phyloP scores from a whole-genome alignment of 495 filamentous ascomycete genomes.

The Penicillium nucicola region DNA sequence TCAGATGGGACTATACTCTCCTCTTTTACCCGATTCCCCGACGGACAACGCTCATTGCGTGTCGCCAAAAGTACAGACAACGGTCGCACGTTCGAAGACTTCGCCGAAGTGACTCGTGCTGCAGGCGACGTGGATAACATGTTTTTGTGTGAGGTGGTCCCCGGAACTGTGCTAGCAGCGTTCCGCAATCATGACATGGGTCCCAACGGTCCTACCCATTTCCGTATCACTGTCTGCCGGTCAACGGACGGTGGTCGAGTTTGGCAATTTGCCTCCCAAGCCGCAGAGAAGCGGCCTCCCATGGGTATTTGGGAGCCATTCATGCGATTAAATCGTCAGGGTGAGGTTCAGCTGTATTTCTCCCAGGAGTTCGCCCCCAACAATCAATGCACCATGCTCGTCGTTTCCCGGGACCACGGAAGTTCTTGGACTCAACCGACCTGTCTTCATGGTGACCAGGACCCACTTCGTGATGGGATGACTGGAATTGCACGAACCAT shows the following conservation, averaged over 20 bases:
- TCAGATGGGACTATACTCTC: conserved; percentile 40
- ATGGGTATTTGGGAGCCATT: conserved; percentile 63
- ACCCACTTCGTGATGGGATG: conserved; percentile 58
- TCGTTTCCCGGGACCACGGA: conserved; percentile 53
- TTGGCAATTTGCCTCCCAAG: conserved; percentile 56
- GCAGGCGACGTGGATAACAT: conserved; percentile 57
- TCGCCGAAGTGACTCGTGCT: conserved; percentile 36
- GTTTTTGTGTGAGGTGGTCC: conserved; percentile 51
- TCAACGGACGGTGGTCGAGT: conserved; percentile 50
- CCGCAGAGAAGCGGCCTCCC: conserved; percentile 38
- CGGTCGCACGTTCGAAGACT: conserved; percentile 32
- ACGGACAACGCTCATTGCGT: conserved; percentile 25
- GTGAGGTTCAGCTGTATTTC: conserved; percentile 56
- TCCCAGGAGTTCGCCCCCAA: conserved; percentile 50
- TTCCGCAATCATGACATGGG: conserved; percentile 59
- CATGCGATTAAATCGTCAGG: conserved; percentile 46
- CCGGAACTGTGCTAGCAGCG: conserved; percentile 49
- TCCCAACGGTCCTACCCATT: conserved; percentile 38
- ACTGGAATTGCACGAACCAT: conserved; percentile 47
- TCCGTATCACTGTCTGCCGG: conserved; percentile 60
- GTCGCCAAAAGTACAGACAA: conserved; percentile 37
- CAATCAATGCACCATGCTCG: conserved; percentile 61
- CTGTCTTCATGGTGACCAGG: conserved; percentile 44
- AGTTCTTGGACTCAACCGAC: conserved; percentile 44
- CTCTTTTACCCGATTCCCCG: conserved; percentile 37